Base-by-base conservation (phyloP, 768 basidiomycete species). In the Mycena venus region DNA sequence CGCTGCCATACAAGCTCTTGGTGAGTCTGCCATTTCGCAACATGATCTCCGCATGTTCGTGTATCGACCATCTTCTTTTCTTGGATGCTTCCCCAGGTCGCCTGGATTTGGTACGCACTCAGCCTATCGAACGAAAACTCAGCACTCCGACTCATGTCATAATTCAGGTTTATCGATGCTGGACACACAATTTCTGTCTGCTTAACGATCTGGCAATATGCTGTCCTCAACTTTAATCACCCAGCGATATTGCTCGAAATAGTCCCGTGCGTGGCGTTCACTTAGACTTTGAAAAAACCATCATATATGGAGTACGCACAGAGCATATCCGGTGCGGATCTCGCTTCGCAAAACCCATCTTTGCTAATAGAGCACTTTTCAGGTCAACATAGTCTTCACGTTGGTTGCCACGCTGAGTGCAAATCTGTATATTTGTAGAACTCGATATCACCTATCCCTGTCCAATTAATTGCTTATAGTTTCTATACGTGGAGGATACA, bases 181-280 rank as follows among this genome's bases (percentile, higher is more conserved):
- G 73, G 75, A 2, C 87, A 87, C 72, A 86, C 85, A 0, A 75
- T 70, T 14, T 81, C 85, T 63, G 83, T 87, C 27, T 85, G 85
- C 82, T 75, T 78, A 3, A 79, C 84, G 7, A 67, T 86, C 12
- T 88, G 87, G 85, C 78, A 84, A 34, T 86, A 85, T 69, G 68
- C 86, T 8, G 84, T 87, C 27, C 60, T 55, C 1, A 69, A 83
- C 51, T 86, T 82, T 72, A 84, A 84, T 9, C n/a, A 49, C n/a
- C 47, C 47, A 7, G 47, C 21, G 42, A 42, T 14, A 17, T 42
- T 42, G 42, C 42, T 10, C 42, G 42, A 42, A 17, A 42, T 42
- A 42, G n/a, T n/a, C n/a, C n/a, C n/a, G 42, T 42, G 15, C 42
- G 42, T 42, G n/a, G 42, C 42, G 12, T 14, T 42, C 42, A 42